Evolutionary conservation across 441 rosid species (phyloP).

Genomic region (Populus trichocarpa): DNA sequence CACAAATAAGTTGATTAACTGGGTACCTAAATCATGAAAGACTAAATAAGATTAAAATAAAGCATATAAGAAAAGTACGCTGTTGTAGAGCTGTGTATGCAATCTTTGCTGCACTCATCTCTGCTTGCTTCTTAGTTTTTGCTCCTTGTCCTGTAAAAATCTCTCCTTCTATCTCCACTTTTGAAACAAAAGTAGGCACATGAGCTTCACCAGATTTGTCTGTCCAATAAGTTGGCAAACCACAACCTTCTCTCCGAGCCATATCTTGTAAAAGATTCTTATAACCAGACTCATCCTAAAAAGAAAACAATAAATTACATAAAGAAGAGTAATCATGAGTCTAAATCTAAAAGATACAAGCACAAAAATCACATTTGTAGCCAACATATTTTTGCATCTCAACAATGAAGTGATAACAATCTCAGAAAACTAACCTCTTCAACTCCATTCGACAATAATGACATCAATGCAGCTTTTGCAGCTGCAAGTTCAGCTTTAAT

Average conservation of each 20-base stretch:
- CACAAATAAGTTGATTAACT: not conserved
- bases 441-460: constrained; percentile 10
- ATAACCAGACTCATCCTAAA: too few relatives aligned
- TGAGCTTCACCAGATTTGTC: constrained; percentile 43
- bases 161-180: constrained; percentile 53
- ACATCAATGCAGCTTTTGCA: constrained; percentile 33
- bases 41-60: not conserved
- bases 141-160: constrained; percentile 47
- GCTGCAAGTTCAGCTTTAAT: constrained; percentile 77
- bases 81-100: constrained; percentile 47
- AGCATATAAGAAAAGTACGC: constrained; percentile 27
- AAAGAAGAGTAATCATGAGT: not conserved
- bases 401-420: not conserved
- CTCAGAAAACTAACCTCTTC: constrained; percentile 45
- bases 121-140: constrained; percentile 69
- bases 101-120: constrained; percentile 72
- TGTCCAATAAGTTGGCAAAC: too few relatives aligned
- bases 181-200: constrained; percentile 46
- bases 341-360: not conserved
- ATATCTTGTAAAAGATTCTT: too few relatives aligned
- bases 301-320: too few relatives aligned
- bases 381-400: not conserved
- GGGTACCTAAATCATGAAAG: not conserved
- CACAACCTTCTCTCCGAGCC: too few relatives aligned
- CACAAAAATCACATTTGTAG: not conserved